Conservation (phyloP, 192 early-diverging fungal genomes). For the Rhizoclosmatium globosum region DNA sequence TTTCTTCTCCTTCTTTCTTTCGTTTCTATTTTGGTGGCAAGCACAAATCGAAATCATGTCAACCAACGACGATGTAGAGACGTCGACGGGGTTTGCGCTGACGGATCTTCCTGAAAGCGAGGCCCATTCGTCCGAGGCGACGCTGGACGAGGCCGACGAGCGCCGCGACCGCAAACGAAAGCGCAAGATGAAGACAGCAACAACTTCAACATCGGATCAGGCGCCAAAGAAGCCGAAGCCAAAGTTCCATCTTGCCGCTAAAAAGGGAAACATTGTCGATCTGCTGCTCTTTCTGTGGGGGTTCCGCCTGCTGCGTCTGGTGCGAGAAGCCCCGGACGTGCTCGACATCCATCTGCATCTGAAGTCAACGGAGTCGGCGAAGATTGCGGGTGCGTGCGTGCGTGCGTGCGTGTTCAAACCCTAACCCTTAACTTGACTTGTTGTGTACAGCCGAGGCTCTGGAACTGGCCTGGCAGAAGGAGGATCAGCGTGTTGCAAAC, state of each 20-base stretch:
- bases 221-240: conserved; percentile 24
- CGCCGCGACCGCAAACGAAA: not conserved
- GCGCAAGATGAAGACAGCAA: not conserved
- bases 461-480: not conserved
- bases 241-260: conserved; percentile 49
- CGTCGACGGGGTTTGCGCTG: not conserved
- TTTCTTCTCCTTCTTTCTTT: not conserved
- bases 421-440: not conserved
- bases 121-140: not conserved
- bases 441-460: not conserved
- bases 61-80: not conserved
- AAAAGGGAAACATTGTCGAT: conserved; percentile 55
- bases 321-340: conserved; percentile 41
- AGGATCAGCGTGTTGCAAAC: not conserved
- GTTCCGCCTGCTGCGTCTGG: conserved; percentile 54
- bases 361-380: conserved; percentile 62
- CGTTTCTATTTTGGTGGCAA: not conserved
- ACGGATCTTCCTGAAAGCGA: not conserved
- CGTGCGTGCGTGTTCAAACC: conserved; percentile 47
- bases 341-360: conserved; percentile 60
- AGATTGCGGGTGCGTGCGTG: conserved; percentile 55
- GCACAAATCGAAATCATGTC: conserved; percentile 6
- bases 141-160: not conserved
- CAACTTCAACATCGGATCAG: not conserved
- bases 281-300: conserved; percentile 72